Conservation (phyloP, 768 basidiomycete genomes). For the Phaeolepiota aurea region DNA sequence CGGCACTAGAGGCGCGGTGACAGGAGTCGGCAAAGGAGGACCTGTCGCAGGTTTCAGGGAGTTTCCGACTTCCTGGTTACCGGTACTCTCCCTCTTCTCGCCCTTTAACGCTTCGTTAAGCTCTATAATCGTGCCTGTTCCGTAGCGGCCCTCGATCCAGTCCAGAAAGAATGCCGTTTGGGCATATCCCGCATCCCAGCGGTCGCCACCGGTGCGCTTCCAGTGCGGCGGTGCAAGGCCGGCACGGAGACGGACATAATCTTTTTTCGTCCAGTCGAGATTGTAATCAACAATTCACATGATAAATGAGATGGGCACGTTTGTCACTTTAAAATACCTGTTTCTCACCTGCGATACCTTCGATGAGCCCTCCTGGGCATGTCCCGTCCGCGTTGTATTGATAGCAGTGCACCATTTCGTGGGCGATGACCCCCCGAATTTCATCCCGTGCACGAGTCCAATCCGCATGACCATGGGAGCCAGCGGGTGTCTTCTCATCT, state of each 20-base stretch:
- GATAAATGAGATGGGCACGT: background rate
- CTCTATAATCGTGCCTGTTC: conserved; percentile 37
- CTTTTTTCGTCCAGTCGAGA: conserved; percentile 22
- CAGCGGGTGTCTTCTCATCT: background rate
- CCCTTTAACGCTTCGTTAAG: conserved; percentile 50
- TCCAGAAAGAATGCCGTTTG: conserved; percentile 69
- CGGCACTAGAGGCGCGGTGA: background rate
- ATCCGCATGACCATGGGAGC: no score
- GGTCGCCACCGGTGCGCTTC: conserved; percentile 33
- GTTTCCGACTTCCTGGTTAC: background rate
- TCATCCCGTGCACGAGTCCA: conserved; percentile 51
- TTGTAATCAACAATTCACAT: background rate
- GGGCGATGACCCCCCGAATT: conserved; percentile 61
- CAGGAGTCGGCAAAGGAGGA: background rate
- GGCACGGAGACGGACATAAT: conserved; percentile 62
- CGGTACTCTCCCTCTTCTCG: conserved; percentile 10
- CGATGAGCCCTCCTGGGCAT: conserved; percentile 65
- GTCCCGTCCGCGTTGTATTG: conserved; percentile 56
- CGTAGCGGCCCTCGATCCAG: conserved; percentile 44
- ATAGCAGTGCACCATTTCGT: conserved; percentile 76
- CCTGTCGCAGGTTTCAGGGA: background rate
- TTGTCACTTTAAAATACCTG: background rate
- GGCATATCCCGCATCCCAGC: conserved; percentile 74
- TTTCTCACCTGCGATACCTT: conserved; percentile 66
- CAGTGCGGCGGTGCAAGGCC: conserved; percentile 65